phyloP scores from a whole-genome alignment of 2,329 filamentous ascomycete genomes.

The Aureobasidium sp. region DNA sequence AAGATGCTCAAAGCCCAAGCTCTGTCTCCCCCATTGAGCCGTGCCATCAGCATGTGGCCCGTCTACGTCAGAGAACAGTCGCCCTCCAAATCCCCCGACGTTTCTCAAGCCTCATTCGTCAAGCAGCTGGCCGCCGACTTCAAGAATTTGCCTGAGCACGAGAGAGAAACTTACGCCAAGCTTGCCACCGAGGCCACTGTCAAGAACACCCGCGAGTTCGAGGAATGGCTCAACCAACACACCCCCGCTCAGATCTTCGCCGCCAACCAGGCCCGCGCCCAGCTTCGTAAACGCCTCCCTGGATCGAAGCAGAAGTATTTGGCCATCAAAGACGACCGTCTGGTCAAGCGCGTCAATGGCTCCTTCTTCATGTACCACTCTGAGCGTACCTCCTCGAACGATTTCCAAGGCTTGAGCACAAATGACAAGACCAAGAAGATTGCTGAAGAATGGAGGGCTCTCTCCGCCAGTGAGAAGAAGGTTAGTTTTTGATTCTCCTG shows the following conservation, averaged over 20 bases:
- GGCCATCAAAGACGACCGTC: slow-evolving; percentile 45
- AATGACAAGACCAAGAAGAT: slow-evolving; percentile 38
- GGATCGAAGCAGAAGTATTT: slow-evolving; percentile 18
- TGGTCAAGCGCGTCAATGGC: slow-evolving; percentile 37
- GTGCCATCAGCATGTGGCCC: slow-evolving; percentile 22
- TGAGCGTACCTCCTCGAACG: slow-evolving; percentile 42
- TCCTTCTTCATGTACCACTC: slow-evolving; percentile 39
- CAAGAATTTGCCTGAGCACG: slow-evolving; percentile 35
- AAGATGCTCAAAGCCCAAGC: slow-evolving; percentile 33
- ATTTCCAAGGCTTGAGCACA: slow-evolving; percentile 42
- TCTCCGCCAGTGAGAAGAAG: slow-evolving; percentile 43
- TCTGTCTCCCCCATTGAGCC: slow-evolving; percentile 21
- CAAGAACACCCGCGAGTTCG: slow-evolving; percentile 39
- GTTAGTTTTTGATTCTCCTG: slow-evolving; percentile 30
- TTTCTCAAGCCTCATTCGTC: slow-evolving; percentile 18
- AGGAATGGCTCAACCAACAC: slow-evolving; percentile 49
- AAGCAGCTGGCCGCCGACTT: slow-evolving; percentile 27
- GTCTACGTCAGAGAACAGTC: slow-evolving; percentile 27
- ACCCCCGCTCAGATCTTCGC: slow-evolving; percentile 50
- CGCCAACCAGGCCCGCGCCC: slow-evolving; percentile 52
- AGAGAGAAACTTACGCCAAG: slow-evolving; percentile 49
- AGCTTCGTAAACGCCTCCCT: slow-evolving; percentile 24
- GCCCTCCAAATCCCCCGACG: not conserved
- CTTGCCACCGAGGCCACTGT: slow-evolving; percentile 42
- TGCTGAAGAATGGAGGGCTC: slow-evolving; percentile 41